Conservation (phyloP, 495 filamentous ascomycete species). For the Penicillium egyptiacum region DNA sequence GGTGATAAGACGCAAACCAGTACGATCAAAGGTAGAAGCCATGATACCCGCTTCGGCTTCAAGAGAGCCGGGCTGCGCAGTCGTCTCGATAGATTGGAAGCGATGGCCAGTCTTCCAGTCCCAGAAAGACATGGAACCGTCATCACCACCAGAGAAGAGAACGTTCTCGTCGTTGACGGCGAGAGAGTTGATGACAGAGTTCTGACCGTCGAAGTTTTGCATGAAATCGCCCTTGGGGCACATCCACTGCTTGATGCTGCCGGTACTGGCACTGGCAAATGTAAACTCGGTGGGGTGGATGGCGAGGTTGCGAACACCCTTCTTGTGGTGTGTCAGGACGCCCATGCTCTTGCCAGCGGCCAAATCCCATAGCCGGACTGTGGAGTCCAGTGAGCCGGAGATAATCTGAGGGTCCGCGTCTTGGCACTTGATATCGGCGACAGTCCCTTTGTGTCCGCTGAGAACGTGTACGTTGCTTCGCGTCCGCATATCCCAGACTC, state of each 20-base stretch:
- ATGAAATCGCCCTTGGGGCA: constrained; percentile 98
- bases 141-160: constrained; percentile 92
- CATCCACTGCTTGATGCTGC: constrained; percentile 99
- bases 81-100: constrained; percentile 84
- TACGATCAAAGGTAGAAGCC: constrained; percentile 85
- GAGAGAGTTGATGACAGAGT: constrained; percentile 94
- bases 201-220: constrained; percentile 98
- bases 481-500: constrained; percentile 99
- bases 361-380: constrained; percentile 93
- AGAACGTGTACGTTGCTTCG: constrained; percentile 93
- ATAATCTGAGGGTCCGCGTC: constrained; percentile 97
- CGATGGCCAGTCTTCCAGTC: constrained; percentile 97
- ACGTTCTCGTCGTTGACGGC: constrained; percentile 92
- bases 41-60: constrained; percentile 95
- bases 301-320: constrained; percentile 83
- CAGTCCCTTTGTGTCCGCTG: constrained; percentile 82
- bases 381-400: constrained; percentile 84
- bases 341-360: constrained; percentile 96
- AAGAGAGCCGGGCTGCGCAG: constrained; percentile 88
- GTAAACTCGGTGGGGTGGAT: constrained; percentile 94
- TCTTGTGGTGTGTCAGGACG: constrained; percentile 97
- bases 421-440: constrained; percentile 87
- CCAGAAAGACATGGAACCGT: constrained; percentile 96
- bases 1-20: constrained; percentile 83
- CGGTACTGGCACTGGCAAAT: constrained; percentile 87